These are phyloP conservation scores for Hypoxylon cercidicola DNA, from an alignment of 495 filamentous ascomycete genomes.

Conservation along the genomic window DNA sequence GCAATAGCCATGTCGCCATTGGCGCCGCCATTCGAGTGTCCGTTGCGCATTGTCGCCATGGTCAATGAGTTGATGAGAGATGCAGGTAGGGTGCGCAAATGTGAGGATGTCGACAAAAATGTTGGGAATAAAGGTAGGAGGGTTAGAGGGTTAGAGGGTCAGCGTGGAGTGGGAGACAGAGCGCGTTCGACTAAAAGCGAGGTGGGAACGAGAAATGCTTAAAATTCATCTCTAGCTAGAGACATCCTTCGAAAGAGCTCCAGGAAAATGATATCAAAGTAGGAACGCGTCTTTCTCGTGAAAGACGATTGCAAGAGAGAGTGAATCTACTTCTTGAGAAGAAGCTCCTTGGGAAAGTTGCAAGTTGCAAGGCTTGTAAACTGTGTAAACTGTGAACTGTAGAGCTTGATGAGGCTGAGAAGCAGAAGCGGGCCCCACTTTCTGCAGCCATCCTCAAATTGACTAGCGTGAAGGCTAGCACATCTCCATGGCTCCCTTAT, in stretches of 20 bases:
- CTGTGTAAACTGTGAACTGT: too few species aligned
- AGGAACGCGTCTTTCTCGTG: background rate
- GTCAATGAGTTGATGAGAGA: conserved; percentile 4
- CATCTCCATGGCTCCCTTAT: too few species aligned
- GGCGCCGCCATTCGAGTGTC: conserved; percentile 44
- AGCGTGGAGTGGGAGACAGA: background rate
- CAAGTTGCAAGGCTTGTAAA: conserved; percentile 1
- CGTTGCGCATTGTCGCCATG: conserved; percentile 48
- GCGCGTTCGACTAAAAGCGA: conserved; percentile 5
- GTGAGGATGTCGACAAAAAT: conserved; percentile 2
- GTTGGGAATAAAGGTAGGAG: conserved; percentile 1
- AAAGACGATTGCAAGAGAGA: conserved; percentile 8
- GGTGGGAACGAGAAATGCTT: conserved; percentile 9
- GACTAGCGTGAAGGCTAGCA: too few species aligned
- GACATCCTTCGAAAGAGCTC: conserved; percentile 17
- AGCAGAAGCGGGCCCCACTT: too few species aligned
- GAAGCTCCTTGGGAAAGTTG: background rate
- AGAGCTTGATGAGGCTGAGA: too few species aligned
- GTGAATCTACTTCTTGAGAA: background rate
- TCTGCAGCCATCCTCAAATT: too few species aligned
- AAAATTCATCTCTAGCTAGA: conserved; percentile 26
- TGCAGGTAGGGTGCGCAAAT: conserved; percentile 1
- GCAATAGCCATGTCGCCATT: conserved; percentile 27
- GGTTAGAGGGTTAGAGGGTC: background rate
- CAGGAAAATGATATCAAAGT: background rate